Percentiles rank a stretch among this genome's conserved stretches.
phyloP scores from a whole-genome alignment of 108 stramenopile genomes.

The Conticribra weissflogii region DNA sequence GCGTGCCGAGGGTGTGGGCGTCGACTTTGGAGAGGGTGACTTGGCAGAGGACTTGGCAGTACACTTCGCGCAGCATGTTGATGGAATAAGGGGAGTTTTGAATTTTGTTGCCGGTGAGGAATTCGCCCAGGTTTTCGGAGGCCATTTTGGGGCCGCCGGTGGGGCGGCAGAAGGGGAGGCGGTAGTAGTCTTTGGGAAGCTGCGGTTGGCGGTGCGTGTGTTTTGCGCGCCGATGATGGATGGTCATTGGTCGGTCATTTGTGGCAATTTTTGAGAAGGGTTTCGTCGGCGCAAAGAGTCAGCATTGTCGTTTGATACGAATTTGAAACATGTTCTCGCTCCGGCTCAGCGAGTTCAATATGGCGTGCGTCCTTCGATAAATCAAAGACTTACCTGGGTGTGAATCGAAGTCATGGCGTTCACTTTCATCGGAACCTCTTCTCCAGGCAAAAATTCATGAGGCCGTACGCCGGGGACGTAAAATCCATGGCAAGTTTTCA shows the following conservation, averaged over 20 bases:
- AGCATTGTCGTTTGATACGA: too few species aligned
- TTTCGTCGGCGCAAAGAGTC: too few species aligned
- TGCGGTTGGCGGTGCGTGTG: too few species aligned
- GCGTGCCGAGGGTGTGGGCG: conserved; percentile 59
- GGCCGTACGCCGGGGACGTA: conserved; percentile 92
- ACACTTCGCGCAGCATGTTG: conserved; percentile 88
- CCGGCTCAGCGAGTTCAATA: too few species aligned
- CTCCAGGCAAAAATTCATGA: conserved; percentile 65
- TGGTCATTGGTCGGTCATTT: not conserved
- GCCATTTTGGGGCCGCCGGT: conserved; percentile 87
- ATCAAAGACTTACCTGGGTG: conserved; percentile 64
- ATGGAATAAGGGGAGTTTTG: conserved; percentile 94
- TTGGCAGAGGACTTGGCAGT: conserved; percentile 82
- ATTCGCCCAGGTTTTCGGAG: conserved; percentile 89
- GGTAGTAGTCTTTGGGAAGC: conserved; percentile 96
- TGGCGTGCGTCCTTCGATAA: not conserved
- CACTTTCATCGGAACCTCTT: conserved; percentile 85
- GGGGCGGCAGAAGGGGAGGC: conserved; percentile 94
- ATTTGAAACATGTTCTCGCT: too few species aligned
- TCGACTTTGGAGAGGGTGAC: conserved; percentile 58
- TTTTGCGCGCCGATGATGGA: not conserved
- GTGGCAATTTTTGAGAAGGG: too few species aligned
- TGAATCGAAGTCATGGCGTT: conserved; percentile 89
- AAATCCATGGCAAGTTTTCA: conserved; percentile 52
- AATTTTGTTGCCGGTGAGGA: conserved; percentile 96